Evolutionary conservation across 73 alveolate genomes (phyloP), one percentile per base, ranked within the genome.

Genomic region (Uronychia binucleata): DNA sequence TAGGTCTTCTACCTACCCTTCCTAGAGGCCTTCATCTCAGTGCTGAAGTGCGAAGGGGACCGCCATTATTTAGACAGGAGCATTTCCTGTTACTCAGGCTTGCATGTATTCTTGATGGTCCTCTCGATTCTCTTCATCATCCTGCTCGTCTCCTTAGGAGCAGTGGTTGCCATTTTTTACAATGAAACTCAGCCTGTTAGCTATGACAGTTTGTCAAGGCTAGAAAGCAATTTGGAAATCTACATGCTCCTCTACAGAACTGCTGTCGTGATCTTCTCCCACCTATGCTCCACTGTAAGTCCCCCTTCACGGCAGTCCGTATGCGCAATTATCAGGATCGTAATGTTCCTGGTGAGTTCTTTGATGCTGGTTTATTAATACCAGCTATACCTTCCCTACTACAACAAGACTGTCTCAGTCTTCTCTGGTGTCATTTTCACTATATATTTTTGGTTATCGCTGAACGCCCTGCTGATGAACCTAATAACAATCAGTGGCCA

Each of bases 181-280:
- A 85, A 85, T 85, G 91, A 85, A 46, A 85, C 86, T 46, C 67
- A 85, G 59, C 91, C 91, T 28, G 91, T 85, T 26, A 78, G 33
- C 13, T 67, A 77, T 46, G 91, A 85, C 34, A 28, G 83, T 26
- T 58, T 85, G 76, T 29, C 83, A 0, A 33, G 91, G 14, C 46
- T 85, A 27, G 91, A 85, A 26, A 58, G 84, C 5, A 77, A 67
- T 26, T 57, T 85, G 28, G 91, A 85, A 57, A 77, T 85, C 25
- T 13, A 27, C 28, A 77, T 77, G 86, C 77, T 85, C 5, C 28
- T 77, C 33, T 85, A 29, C 58, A 34, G 91, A 25, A 31, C 34
- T 19, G 26, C 78, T 31, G 86, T 85, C 1, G 34, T 75, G 30
- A 19, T 77, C 26, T 85, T 85, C 76, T 25, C 81, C 0, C 60